Conservation (phyloP, 2,329 filamentous ascomycete genomes). For the Ceratocystis lukuohia region DNA sequence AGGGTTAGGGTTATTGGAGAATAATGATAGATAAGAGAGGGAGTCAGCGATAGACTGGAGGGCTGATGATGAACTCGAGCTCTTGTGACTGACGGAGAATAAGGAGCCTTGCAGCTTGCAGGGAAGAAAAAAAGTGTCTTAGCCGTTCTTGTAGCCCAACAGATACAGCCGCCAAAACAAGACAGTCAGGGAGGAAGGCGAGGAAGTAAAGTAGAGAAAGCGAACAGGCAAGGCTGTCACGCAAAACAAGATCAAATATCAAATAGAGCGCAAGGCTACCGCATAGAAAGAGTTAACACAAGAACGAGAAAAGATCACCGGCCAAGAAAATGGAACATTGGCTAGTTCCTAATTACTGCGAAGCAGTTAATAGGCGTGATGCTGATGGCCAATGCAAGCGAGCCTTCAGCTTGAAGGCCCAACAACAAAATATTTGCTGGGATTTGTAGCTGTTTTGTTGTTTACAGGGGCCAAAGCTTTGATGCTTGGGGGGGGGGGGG, state of each 20-base stretch:
- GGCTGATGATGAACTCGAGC: background rate
- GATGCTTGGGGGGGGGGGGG: too few relatives aligned
- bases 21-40: background rate
- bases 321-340: background rate
- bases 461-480: background rate
- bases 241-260: background rate
- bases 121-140: background rate
- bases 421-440: slow-evolving; percentile 1
- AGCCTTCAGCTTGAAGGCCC: background rate
- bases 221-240: background rate
- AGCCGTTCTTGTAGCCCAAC: background rate
- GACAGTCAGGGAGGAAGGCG: background rate
- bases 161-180: background rate
- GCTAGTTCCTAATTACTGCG: background rate
- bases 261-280: background rate
- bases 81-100: background rate
- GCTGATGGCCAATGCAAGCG: background rate
- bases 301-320: background rate
- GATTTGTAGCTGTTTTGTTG: background rate
- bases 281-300: background rate
- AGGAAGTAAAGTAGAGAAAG: background rate
- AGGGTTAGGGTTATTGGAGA: background rate
- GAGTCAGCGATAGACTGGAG: background rate
- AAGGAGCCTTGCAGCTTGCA: background rate
- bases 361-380: background rate